Conservation (phyloP, 208 protist species). For the Trypanosoma platydactyli region DNA sequence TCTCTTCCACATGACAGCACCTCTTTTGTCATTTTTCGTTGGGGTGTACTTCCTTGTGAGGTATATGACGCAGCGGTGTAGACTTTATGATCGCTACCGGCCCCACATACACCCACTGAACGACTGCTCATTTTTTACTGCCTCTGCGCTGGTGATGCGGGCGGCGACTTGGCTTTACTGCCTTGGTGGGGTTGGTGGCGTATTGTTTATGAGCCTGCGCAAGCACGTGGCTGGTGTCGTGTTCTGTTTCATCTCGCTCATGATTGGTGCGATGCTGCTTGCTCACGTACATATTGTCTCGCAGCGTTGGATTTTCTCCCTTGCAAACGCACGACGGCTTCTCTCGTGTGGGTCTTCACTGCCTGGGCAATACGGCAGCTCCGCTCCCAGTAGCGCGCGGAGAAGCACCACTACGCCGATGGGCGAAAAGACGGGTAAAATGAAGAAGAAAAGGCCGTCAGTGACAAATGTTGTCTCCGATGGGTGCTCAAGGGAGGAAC, state of each 20-base stretch:
- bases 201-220: constrained; percentile 69
- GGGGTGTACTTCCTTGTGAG: constrained; percentile 69
- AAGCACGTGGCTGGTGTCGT: constrained; percentile 47
- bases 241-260: constrained; percentile 53
- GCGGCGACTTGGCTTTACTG: constrained; percentile 63
- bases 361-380: too few species aligned
- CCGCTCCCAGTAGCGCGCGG: too few species aligned
- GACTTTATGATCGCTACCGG: constrained; percentile 72
- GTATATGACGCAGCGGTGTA: constrained; percentile 67
- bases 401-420: neutral
- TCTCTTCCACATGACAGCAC: constrained; percentile 85
- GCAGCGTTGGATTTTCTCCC: constrained; percentile 47
- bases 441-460: neutral
- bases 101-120: constrained; percentile 43
- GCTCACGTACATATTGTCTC: constrained; percentile 52
- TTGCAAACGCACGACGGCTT: constrained; percentile 45
- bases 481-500: neutral
- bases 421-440: neutral
- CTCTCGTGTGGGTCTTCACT: neutral
- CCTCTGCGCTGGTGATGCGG: constrained; percentile 69
- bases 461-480: neutral
- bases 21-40: constrained; percentile 63
- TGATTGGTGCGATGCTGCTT: constrained; percentile 34
- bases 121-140: constrained; percentile 72
- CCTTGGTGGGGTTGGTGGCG: constrained; percentile 54